These are phyloP conservation scores for Pseudopyrenochaeta lycopersici DNA, from an alignment of 2,329 filamentous ascomycete genomes.

Conservation along the genomic window DNA sequence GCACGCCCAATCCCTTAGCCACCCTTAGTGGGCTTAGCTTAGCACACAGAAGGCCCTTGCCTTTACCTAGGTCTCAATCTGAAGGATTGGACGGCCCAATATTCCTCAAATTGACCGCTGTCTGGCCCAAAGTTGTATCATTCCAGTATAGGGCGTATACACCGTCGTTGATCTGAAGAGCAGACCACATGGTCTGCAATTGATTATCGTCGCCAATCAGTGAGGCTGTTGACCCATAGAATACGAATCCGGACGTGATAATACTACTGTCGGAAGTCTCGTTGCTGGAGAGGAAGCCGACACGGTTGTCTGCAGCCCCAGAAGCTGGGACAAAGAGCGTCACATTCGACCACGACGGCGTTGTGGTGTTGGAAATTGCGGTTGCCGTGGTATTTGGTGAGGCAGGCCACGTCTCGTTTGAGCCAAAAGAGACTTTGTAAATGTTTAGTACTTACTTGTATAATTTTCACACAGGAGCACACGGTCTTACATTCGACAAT, in stretches of 20 bases:
- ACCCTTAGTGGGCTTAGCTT: too few species aligned
- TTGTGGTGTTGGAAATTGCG: constrained; percentile 4
- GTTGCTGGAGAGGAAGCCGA: constrained; percentile 23
- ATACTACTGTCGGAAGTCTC: constrained; percentile 2
- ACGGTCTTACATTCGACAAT: constrained; percentile 21
- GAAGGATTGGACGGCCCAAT: constrained; percentile 24
- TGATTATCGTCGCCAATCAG: constrained; percentile 12
- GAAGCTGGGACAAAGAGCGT: constrained; percentile 24
- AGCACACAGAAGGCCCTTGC: too few species aligned
- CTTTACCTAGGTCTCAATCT: too few species aligned
- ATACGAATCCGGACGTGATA: constrained; percentile 22
- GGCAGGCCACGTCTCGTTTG: constrained; percentile 16
- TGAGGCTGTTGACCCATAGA: constrained; percentile 30
- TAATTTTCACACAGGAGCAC: neutral
- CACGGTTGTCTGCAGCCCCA: constrained; percentile 12
- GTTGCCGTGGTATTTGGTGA: constrained; percentile 22
- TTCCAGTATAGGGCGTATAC: constrained; percentile 32
- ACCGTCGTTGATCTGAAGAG: constrained; percentile 14
- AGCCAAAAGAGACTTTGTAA: constrained; percentile 14
- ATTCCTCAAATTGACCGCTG: constrained; percentile 25
- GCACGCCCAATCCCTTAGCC: too few species aligned
- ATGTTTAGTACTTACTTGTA: neutral
- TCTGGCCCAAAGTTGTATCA: constrained; percentile 26
- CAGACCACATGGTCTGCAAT: constrained; percentile 24
- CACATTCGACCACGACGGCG: constrained; percentile 22